Conservation (phyloP, 176 grass and related monocot species). For the Bolboschoenus planiculmis region DNA sequence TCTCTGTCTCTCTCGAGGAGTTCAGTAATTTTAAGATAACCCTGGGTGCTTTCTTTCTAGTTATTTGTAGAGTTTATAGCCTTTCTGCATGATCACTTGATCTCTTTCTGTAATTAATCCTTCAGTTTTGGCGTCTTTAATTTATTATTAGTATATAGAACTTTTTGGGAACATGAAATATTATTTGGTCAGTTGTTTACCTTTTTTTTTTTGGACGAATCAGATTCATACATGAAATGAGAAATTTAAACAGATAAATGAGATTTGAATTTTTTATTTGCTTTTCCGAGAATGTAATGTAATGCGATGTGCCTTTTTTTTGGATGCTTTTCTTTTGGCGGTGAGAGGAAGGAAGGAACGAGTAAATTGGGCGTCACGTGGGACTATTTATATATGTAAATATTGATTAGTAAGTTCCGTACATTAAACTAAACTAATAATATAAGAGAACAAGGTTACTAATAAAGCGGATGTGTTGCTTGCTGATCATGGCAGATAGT, state of each 20-base stretch:
- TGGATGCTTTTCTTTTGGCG: background rate
- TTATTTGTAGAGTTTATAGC: background rate
- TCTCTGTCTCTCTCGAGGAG: background rate
- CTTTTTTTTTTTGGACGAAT: background rate
- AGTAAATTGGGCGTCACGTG: too few species aligned
- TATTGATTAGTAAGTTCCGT: background rate
- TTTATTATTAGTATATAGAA: background rate
- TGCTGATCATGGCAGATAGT: background rate
- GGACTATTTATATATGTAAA: too few species aligned
- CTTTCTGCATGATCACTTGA: background rate
- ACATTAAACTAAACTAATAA: background rate
- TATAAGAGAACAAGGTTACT: background rate
- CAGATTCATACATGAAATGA: background rate
- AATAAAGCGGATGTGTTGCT: background rate
- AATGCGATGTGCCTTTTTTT: background rate
- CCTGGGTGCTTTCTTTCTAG: background rate
- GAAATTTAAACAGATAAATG: background rate
- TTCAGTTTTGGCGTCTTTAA: conserved; percentile 17
- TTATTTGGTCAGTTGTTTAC: background rate
- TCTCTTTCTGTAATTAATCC: conserved; percentile 16
- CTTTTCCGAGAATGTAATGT: background rate
- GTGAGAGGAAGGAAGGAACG: conserved; percentile 6
- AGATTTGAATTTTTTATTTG: background rate
- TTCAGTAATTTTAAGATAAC: background rate
- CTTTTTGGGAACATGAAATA: background rate